A percentile compares a stretch with the other conserved stretches of the same genome.
These are phyloP conservation scores for Amanita rimosa DNA, from an alignment of 768 basidiomycete genomes.

Conservation along the genomic window DNA sequence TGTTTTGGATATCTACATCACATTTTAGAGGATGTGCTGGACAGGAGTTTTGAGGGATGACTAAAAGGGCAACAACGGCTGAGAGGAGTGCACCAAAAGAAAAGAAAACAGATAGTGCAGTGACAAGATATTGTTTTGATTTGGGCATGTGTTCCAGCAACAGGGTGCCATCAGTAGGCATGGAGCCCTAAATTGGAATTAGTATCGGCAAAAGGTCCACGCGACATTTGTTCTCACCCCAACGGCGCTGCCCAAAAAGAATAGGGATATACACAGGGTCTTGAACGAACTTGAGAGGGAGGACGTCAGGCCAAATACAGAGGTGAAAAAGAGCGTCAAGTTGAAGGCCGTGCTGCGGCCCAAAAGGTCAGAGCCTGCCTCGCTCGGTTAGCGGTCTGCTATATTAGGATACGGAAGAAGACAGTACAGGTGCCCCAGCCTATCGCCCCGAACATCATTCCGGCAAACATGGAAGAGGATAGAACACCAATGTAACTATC, in stretches of 20 bases:
- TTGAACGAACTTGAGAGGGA: constrained; percentile 63
- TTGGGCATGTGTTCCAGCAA: constrained; percentile 89
- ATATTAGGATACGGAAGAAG: constrained; percentile 5
- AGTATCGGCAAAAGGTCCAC: not conserved
- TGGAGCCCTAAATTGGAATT: constrained; percentile 52
- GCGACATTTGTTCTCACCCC: constrained; percentile 49
- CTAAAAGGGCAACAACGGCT: constrained; percentile 65
- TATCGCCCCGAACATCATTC: constrained; percentile 96
- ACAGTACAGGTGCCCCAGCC: constrained; percentile 86
- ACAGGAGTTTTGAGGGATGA: constrained; percentile 73
- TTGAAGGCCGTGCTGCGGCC: constrained; percentile 91
- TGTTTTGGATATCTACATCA: constrained; percentile 57
- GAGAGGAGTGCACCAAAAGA: constrained; percentile 84
- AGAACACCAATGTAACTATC: constrained; percentile 71
- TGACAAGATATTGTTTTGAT: constrained; percentile 86
- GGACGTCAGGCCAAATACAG: constrained; percentile 76
- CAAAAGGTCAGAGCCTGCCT: constrained; percentile 68
- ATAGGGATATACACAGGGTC: constrained; percentile 64
- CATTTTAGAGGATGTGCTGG: constrained; percentile 37
- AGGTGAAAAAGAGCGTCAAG: constrained; percentile 80
- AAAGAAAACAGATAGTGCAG: constrained; percentile 91
- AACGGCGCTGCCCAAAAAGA: constrained; percentile 86
- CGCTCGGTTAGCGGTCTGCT: not conserved
- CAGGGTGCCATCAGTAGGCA: constrained; percentile 95
- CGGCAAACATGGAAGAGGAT: constrained; percentile 83